Conservation (phyloP, 75 land plant genomes). For the Pinus albicaulis region DNA sequence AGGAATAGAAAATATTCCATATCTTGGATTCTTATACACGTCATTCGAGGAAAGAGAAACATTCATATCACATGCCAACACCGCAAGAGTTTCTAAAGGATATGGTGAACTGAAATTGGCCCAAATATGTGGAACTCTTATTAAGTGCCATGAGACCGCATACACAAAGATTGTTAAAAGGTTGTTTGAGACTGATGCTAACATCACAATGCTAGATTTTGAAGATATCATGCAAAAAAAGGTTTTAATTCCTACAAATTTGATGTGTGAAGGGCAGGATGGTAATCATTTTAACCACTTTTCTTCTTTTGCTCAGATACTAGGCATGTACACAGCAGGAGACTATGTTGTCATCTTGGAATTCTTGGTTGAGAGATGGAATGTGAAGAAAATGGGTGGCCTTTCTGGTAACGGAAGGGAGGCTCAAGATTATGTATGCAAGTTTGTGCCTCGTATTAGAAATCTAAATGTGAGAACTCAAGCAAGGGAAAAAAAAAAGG, state of each 20-base stretch:
- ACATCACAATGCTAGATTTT: conserved; percentile 37
- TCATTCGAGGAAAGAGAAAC: conserved; percentile 70
- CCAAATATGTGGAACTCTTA: conserved; percentile 51
- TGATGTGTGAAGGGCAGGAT: conserved; percentile 60
- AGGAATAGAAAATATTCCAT: conserved; percentile 47
- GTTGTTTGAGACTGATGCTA: conserved; percentile 58
- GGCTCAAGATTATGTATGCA: conserved; percentile 59
- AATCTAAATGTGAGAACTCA: conserved; percentile 42
- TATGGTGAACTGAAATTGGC: conserved; percentile 53
- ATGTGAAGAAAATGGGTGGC: conserved; percentile 33
- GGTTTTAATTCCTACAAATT: conserved; percentile 50
- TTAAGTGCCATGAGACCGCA: conserved; percentile 39
- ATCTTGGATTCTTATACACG: conserved; percentile 68
- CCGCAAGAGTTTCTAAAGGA: conserved; percentile 51
- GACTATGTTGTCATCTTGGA: conserved; percentile 61
- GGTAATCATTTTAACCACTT: conserved; percentile 44
- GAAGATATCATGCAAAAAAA: conserved; percentile 60
- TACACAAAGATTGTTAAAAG: conserved; percentile 56
- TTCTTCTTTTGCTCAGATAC: conserved; percentile 44
- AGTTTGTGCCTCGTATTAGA: conserved; percentile 27
- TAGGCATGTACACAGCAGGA: conserved; percentile 55
- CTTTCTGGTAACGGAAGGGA: conserved; percentile 37
- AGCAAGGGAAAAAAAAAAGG: conserved; percentile 25
- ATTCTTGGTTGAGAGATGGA: conserved; percentile 51
- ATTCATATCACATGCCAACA: conserved; percentile 59